A percentile compares a stretch with the other conserved stretches of the same genome.
phyloP scores from a whole-genome alignment of 2,329 filamentous ascomycete genomes.

The Alternaria viburni region DNA sequence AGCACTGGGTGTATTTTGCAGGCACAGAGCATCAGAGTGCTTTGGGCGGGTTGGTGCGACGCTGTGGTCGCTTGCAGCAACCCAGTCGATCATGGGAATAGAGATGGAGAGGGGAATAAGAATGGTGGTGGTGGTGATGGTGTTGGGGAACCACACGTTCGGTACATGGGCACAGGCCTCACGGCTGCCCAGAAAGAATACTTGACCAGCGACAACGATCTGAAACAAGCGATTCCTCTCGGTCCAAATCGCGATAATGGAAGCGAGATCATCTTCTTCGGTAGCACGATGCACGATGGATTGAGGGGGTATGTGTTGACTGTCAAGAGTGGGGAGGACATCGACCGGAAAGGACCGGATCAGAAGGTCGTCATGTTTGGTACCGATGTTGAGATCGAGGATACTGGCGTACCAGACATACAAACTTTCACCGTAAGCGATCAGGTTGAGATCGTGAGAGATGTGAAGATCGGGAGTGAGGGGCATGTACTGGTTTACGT shows the following conservation, averaged over 20 bases:
- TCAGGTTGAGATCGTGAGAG: neutral
- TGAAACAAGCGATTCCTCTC: neutral
- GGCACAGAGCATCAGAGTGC: conserved; percentile 16
- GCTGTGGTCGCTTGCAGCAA: conserved; percentile 12
- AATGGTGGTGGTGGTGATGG: neutral
- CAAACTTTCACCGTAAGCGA: neutral
- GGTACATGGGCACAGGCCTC: conserved; percentile 31
- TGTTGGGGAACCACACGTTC: neutral
- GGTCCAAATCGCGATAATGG: neutral
- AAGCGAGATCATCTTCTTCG: conserved; percentile 22
- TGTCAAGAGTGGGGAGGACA: neutral
- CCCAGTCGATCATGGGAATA: neutral
- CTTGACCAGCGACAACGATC: neutral
- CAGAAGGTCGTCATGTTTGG: conserved; percentile 17
- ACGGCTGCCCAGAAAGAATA: conserved; percentile 8
- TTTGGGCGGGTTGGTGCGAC: conserved; percentile 46
- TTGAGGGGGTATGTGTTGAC: conserved; percentile 22
- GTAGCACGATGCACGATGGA: conserved; percentile 27
- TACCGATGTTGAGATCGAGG: conserved; percentile 11
- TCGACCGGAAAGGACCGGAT: neutral
- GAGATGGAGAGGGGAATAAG: neutral
- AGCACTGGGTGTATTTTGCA: neutral
- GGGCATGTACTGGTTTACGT: conserved; percentile 3
- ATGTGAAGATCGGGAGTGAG: conserved; percentile 16
- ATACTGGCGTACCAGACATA: neutral